A percentile compares a stretch with the other conserved stretches of the same genome.
phyloP scores from a whole-genome alignment of 805 yeast species.

The Wickerhamomyces canadensis region DNA sequence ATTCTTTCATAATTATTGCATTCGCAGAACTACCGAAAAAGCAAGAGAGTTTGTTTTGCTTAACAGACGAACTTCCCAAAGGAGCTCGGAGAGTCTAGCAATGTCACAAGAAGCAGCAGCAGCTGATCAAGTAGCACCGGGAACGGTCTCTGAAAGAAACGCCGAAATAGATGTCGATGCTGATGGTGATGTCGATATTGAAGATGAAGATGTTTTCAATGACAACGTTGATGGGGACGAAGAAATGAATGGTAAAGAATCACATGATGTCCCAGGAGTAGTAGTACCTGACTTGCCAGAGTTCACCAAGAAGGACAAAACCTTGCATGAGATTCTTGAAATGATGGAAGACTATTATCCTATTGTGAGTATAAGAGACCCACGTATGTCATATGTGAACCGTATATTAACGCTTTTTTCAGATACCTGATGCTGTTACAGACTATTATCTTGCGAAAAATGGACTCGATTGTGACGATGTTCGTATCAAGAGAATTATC shows the following conservation, averaged over 20 bases:
- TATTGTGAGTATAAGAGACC: constrained; percentile 37
- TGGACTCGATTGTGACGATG: constrained; percentile 78
- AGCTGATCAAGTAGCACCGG: not conserved
- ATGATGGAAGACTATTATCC: constrained; percentile 95
- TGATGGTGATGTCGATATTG: constrained; percentile 23
- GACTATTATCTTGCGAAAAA: constrained; percentile 84
- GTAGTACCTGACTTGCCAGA: constrained; percentile 48
- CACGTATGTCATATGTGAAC: too few species aligned
- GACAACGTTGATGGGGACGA: constrained; percentile 14
- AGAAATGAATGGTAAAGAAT: constrained; percentile 9
- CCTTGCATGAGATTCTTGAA: constrained; percentile 75
- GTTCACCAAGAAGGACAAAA: constrained; percentile 70
- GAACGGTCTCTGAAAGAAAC: too few species aligned
- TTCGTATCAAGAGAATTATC: constrained; percentile 62
- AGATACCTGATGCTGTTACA: constrained; percentile 91
- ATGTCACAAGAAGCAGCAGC: not conserved
- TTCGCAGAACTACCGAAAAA: too few species aligned
- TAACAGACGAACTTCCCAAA: not conserved
- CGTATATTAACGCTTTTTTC: too few species aligned
- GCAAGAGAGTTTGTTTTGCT: too few species aligned
- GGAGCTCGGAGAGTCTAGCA: not conserved
- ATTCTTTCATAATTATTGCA: too few species aligned
- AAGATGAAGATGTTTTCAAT: constrained; percentile 24
- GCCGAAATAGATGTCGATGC: constrained; percentile 15
- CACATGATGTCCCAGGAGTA: constrained; percentile 12